A percentile compares a stretch with the other conserved stretches of the same genome.
Conservation (phyloP, 2,329 filamentous ascomycete species). For the Fusarium sp. region DNA sequence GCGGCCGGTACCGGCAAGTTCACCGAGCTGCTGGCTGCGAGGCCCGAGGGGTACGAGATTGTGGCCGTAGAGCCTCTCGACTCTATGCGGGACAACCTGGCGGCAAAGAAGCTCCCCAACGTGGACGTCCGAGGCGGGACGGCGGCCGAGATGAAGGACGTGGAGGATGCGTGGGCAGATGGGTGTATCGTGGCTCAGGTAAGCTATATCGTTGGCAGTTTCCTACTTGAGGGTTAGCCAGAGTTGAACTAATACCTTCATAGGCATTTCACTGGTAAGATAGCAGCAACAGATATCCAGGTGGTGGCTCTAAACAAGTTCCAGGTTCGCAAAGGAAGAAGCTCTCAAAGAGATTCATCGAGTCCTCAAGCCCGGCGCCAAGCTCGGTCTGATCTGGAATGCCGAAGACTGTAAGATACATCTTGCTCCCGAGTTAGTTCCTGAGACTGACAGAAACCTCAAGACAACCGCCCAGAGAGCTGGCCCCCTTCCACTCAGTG, state of each 20-base stretch:
- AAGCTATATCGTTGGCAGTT: constrained; percentile 43
- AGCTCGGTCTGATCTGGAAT: constrained; percentile 76
- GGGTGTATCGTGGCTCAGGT: constrained; percentile 73
- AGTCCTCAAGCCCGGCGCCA: constrained; percentile 65
- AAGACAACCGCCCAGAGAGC: constrained; percentile 68
- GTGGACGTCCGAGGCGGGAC: constrained; percentile 65
- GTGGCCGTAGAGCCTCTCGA: constrained; percentile 69
- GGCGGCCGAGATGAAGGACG: constrained; percentile 64
- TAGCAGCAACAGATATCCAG: background rate
- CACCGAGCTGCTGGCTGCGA: constrained; percentile 66
- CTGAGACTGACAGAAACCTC: background rate
- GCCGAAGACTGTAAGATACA: constrained; percentile 68
- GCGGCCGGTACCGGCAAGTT: constrained; percentile 76
- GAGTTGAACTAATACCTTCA: constrained; percentile 8
- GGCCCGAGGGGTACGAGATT: constrained; percentile 67
- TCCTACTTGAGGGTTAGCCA: background rate
- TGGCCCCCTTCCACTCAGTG: constrained; percentile 66
- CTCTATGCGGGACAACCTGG: constrained; percentile 69
- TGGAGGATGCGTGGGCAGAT: constrained; percentile 65
- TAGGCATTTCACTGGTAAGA: constrained; percentile 65
- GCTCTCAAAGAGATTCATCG: constrained; percentile 72
- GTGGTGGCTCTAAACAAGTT: background rate
- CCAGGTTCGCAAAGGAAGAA: constrained; percentile 71
- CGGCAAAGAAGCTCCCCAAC: constrained; percentile 61
- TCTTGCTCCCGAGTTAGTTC: background rate